Base-by-base conservation (phyloP, 2,329 filamentous ascomycete genomes). In the Pseudonectria foliicola region DNA sequence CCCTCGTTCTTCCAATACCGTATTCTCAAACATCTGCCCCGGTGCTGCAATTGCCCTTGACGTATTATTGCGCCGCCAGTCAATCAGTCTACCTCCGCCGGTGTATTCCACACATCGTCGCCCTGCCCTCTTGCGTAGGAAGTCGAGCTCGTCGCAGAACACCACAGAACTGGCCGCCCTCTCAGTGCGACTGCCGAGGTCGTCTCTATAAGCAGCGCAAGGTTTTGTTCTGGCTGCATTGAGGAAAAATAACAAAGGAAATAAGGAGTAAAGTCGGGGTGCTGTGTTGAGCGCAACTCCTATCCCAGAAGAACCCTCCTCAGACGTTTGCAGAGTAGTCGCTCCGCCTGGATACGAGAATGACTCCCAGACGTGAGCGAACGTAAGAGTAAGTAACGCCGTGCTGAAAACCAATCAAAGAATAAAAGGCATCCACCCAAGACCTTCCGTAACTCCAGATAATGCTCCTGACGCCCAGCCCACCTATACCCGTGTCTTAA, bases 381-480 rank as follows among this genome's bases (percentile, higher is more conserved):
- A 34, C 33, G 34, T 30, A 33, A 21, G 13, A 27, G 44, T 30
- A 35, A 37, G 28, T 40, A 50, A 45, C 38, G 40, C 45, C 43
- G 36, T 27, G 34, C 43, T 33, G 39, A 31, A 31, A 21, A 21
- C 8, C 18, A 21, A 21, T 21, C 5, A 42, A 48, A 47, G 38
- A 38, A 31, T 10, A 30, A 42, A 45, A 37, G 36, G 47, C 36
- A 41, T 50, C 49, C 49, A 42, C 41, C 40, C 28, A 31, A 33
- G 45, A 39, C 30, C 42, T 27, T 40, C 45, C 46, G 35, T 44
- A 53, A 51, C 49, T 48, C 50, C 45, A 27, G 34, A 43, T 44
- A 46, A 52, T 45, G 50, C 51, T 54, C 42, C 47, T 37, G 43
- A 45, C 53, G 51, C 52, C 18, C 52, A 44, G 36, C 40, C 36